Percentiles rank a stretch among this genome's conserved stretches.
Evolutionary conservation across 192 early-diverging fungal species (phyloP).

Genomic region (Backusella westeae): DNA sequence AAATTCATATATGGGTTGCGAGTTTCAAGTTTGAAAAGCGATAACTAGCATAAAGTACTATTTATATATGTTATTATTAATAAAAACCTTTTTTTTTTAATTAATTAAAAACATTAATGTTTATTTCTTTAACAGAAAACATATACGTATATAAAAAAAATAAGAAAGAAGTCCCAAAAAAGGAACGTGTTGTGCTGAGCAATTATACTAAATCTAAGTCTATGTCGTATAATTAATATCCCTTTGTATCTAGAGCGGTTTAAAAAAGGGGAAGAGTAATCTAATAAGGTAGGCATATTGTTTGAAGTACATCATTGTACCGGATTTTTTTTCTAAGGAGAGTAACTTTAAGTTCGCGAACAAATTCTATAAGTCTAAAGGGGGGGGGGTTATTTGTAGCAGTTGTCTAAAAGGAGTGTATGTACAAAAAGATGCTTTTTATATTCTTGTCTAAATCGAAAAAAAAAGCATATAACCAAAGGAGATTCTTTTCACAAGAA

Average conservation of each 20-base stretch:
- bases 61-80: not conserved
- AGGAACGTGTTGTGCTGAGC: not conserved
- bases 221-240: not conserved
- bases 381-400: not conserved
- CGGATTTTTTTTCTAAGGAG: not conserved
- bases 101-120: not conserved
- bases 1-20: not conserved
- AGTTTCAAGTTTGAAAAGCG: not conserved
- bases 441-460: not conserved
- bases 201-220: not conserved
- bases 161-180: too few relatives aligned
- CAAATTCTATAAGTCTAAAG: not conserved
- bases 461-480: not conserved
- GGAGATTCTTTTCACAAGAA: not conserved
- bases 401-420: not conserved
- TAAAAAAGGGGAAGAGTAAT: not conserved
- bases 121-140: not conserved
- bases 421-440: not conserved
- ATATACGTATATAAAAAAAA: too few relatives aligned
- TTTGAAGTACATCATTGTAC: not conserved
- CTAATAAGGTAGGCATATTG: not conserved
- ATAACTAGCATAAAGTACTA: not conserved
- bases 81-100: too few relatives aligned
- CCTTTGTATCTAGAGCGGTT: not conserved
- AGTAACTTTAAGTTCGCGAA: not conserved